Evolutionary conservation across 139 green algal genomes (phyloP).

Genomic region (Raphidocelis subcapitata): DNA sequence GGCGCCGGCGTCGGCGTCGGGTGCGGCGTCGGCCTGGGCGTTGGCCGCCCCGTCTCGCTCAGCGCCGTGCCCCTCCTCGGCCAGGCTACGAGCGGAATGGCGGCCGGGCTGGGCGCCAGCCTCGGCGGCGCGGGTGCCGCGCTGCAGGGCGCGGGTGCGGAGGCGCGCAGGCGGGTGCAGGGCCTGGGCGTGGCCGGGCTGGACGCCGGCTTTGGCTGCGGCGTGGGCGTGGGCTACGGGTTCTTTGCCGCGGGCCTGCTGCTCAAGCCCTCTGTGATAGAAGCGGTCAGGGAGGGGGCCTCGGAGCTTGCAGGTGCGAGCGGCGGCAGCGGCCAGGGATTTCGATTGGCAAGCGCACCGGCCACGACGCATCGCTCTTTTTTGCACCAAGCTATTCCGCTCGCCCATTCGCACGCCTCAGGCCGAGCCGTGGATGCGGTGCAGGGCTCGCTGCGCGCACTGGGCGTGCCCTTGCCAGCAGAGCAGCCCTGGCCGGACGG

Average conservation of each 20-base stretch:
- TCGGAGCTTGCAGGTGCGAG: slow-evolving; percentile 15
- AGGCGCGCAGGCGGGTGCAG: not conserved
- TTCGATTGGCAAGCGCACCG: not conserved
- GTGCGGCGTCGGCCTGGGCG: slow-evolving; percentile 37
- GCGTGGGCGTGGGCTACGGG: slow-evolving; percentile 34
- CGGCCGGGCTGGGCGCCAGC: slow-evolving; percentile 30
- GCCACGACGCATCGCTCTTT: not conserved
- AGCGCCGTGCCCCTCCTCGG: slow-evolving; percentile 19
- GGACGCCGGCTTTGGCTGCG: slow-evolving; percentile 33
- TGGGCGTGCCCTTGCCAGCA: not conserved
- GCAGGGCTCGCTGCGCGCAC: slow-evolving; percentile 1
- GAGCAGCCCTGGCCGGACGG: slow-evolving; percentile 6
- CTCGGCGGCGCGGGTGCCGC: not conserved
- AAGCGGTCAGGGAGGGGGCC: not conserved
- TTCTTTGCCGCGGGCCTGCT: slow-evolving; percentile 33
- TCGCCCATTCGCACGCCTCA: not conserved
- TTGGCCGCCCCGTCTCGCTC: slow-evolving; percentile 21
- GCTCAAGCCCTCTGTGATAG: slow-evolving; percentile 21
- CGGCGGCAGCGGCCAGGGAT: no score
- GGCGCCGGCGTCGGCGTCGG: slow-evolving; percentile 27
- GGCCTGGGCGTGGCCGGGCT: slow-evolving; percentile 28
- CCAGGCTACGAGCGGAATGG: slow-evolving; percentile 22
- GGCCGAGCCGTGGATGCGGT: not conserved
- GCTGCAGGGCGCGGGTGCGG: not conserved
- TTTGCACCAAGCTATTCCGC: not conserved